Evolutionary conservation across 2,329 filamentous ascomycete species (phyloP).

Genomic region (Fusarium setosum): DNA sequence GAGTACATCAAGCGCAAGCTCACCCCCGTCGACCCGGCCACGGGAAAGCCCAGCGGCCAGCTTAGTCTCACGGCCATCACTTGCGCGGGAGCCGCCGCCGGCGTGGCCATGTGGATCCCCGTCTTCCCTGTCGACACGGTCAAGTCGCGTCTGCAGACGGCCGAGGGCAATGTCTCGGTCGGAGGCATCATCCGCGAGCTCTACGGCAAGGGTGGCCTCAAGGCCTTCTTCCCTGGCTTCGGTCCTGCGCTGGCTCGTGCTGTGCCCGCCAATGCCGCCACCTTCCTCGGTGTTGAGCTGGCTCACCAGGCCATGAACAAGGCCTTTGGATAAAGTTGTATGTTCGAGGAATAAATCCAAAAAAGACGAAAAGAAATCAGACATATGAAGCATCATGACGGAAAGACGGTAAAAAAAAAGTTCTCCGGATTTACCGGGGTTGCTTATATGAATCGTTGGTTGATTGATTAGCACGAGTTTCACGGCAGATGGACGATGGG

Average conservation of each 20-base stretch:
- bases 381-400: too few relatives aligned
- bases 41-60: conserved; percentile 79
- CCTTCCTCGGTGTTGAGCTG: conserved; percentile 87
- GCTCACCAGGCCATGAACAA: conserved; percentile 87
- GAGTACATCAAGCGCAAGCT: conserved; percentile 92
- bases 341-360: not conserved
- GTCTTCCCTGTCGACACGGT: conserved; percentile 98
- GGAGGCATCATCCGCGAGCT: conserved; percentile 82
- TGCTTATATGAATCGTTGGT: conserved; percentile 3
- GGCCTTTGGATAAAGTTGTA: conserved; percentile 71
- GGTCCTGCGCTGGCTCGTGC: conserved; percentile 92
- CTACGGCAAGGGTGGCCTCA: conserved; percentile 85
- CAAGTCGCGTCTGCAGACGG: conserved; percentile 93
- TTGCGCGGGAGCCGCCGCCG: conserved; percentile 87
- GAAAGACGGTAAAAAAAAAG: too few relatives aligned
- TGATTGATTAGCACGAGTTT: not conserved
- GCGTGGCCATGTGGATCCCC: conserved; percentile 99
- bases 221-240: conserved; percentile 97
- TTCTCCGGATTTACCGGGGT: conserved; percentile 15
- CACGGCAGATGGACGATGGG: not conserved
- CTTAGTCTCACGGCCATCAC: conserved; percentile 86
- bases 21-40: conserved; percentile 82
- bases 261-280: conserved; percentile 95
- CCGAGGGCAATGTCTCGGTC: conserved; percentile 85
- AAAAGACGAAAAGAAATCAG: not conserved